Conservation (phyloP, 2,329 filamentous ascomycete genomes). For the Calonectria henricotiae region DNA sequence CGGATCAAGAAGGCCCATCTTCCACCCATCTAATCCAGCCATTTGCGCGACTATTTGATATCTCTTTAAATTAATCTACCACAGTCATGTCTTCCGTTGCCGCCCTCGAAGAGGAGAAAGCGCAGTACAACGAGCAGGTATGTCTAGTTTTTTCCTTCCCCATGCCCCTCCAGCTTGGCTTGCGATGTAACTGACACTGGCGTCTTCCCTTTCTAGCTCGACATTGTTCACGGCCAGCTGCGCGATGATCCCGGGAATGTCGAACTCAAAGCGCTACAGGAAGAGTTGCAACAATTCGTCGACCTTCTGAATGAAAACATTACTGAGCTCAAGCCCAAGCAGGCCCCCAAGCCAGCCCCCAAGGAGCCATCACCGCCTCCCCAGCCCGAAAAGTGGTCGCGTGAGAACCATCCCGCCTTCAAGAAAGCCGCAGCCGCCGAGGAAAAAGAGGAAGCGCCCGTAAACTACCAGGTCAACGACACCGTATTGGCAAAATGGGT, state of each 20-base stretch:
- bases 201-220: constrained; percentile 71
- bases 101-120: constrained; percentile 68
- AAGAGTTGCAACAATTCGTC: constrained; percentile 88
- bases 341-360: constrained; percentile 64
- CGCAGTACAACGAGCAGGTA: constrained; percentile 73
- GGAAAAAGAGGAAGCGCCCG: constrained; percentile 67
- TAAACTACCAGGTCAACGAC: constrained; percentile 88
- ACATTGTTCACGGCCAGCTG: constrained; percentile 82
- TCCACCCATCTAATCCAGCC: background rate
- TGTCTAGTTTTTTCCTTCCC: constrained; percentile 38
- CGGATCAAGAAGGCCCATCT: constrained; percentile 12
- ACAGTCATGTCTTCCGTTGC: constrained; percentile 55
- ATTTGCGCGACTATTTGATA: constrained; percentile 4
- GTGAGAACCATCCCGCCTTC: constrained; percentile 85
- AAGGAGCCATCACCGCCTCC: constrained; percentile 66
- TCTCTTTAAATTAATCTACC: background rate
- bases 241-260: constrained; percentile 85
- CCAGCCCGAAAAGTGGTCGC: constrained; percentile 82
- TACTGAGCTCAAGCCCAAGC: constrained; percentile 79
- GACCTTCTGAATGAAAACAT: constrained; percentile 85
- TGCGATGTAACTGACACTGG: constrained; percentile 47
- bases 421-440: constrained; percentile 69
- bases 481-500: constrained; percentile 92
- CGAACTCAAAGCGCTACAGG: constrained; percentile 83
- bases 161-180: constrained; percentile 8